Base-by-base conservation (phyloP, 1,284 basidiomycete genomes). In the Ganoderma resinaceum region DNA sequence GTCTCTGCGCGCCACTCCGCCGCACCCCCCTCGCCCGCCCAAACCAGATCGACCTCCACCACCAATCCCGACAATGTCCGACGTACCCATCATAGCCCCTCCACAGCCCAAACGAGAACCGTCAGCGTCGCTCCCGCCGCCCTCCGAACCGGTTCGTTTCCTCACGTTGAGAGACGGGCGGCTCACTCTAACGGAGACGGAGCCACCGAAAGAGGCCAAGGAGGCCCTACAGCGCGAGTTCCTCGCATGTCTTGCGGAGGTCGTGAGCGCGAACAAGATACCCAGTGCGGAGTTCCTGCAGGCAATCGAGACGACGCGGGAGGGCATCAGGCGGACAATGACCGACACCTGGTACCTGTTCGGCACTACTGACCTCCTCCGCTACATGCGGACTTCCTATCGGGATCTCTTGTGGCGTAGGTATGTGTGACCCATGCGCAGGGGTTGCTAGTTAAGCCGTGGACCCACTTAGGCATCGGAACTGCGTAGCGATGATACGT, bases 181-280 rank as follows among this genome's bases (percentile, higher is more conserved):
- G 42, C 69, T 70, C 29, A 67, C 66, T 38, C 66, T 70, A 20
- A 53, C 66, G n/a, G 63, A 59, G 43, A 59, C 23, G 31, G 60
- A 70, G 55, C 69, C 63, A 6, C 29, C 43, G 14, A 37, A 33
- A 5, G 69, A 70, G 61, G 2, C 60, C 42, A 70, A 70, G n/a
- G 63, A 70, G 35, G 69, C 69, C 33, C 58, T 70, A 11, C 69
- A 67, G 61, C 69, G 69, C 35, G 69, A 70, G 66, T 70, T 70
- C 42, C 65, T 70, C 61, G 69, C 69, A 3, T 70, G 69, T 38
- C 63, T 70, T 18, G 66, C 60, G 14, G 69, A 70, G 55, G 60
- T 70, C 37, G 69, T 70, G n/a, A 35, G 31, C 40, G 66, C 66
- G 37, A 70, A 70, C 63, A 70, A 70, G 55, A 63, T 67, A 26